Conservation (phyloP, 345 rosid genomes). For the Psidium friedrichsthalianum region DNA sequence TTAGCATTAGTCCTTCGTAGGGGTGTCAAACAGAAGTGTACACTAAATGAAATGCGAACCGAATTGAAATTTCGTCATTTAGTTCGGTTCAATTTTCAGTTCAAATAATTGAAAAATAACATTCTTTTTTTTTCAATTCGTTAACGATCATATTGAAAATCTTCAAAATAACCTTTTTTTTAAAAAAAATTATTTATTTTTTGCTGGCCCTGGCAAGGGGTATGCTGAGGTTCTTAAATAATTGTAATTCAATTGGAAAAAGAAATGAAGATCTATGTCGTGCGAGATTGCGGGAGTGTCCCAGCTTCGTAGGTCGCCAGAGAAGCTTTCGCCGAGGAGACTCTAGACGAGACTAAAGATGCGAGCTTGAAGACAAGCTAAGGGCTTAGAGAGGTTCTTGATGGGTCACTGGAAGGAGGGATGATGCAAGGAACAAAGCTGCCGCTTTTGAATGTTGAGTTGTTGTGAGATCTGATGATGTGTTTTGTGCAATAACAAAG, state of each 20-base stretch:
- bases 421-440: constrained; percentile 14
- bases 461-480: not conserved
- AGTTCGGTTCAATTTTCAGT: no score
- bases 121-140: no score
- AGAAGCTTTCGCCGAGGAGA: not conserved
- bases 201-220: no score
- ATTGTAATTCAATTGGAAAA: not conserved
- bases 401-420: constrained; percentile 9
- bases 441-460: constrained; percentile 18
- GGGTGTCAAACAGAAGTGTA: no score
- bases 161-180: no score
- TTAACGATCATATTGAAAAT: no score
- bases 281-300: constrained; percentile 35
- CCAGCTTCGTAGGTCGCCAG: constrained; percentile 2
- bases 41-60: no score
- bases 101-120: no score
- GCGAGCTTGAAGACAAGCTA: constrained; percentile 3
- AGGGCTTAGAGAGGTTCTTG: constrained; percentile 7
- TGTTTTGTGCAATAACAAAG: not conserved
- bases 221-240: not conserved
- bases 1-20: no score
- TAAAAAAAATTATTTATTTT: no score
- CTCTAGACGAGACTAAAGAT: not conserved
- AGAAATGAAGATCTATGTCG: not conserved
- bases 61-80: no score